Evolutionary conservation across 495 filamentous ascomycete genomes (phyloP).

Genomic region (Cudoniella acicularis): DNA sequence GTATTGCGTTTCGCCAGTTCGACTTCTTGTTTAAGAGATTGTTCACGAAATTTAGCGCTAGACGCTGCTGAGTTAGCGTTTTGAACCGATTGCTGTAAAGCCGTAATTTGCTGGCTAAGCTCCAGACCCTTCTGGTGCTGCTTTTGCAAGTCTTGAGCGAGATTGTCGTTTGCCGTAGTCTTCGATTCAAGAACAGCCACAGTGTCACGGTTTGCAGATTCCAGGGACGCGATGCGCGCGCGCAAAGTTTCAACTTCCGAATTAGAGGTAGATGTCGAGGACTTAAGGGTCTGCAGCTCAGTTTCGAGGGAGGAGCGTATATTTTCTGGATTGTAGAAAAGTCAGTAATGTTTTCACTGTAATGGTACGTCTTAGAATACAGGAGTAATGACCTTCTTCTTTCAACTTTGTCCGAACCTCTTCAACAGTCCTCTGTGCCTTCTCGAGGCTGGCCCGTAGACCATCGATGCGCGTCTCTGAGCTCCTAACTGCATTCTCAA

Average conservation of each 20-base stretch:
- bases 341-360: slow-evolving; percentile 17
- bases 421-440: slow-evolving; percentile 73
- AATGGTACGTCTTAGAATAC: neutral
- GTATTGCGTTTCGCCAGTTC: slow-evolving; percentile 81
- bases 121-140: slow-evolving; percentile 86
- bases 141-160: slow-evolving; percentile 79
- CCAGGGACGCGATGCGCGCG: slow-evolving; percentile 76
- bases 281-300: slow-evolving; percentile 76
- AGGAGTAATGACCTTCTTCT: slow-evolving; percentile 61
- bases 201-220: slow-evolving; percentile 87
- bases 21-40: slow-evolving; percentile 82
- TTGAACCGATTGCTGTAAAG: slow-evolving; percentile 77
- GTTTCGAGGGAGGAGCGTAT: slow-evolving; percentile 64
- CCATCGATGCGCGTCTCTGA: slow-evolving; percentile 76
- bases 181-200: slow-evolving; percentile 85
- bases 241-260: slow-evolving; percentile 75
- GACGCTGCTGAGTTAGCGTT: slow-evolving; percentile 70
- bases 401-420: slow-evolving; percentile 74
- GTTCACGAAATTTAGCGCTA: slow-evolving; percentile 80
- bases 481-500: slow-evolving; percentile 79
- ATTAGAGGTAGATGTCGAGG: slow-evolving; percentile 67
- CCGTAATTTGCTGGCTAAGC: slow-evolving; percentile 72
- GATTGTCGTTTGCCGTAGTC: slow-evolving; percentile 75
- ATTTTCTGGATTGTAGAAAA: slow-evolving; percentile 49
- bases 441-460: slow-evolving; percentile 75